Conservation (phyloP, 768 basidiomycete genomes). For the Plicaturopsis crispa region DNA sequence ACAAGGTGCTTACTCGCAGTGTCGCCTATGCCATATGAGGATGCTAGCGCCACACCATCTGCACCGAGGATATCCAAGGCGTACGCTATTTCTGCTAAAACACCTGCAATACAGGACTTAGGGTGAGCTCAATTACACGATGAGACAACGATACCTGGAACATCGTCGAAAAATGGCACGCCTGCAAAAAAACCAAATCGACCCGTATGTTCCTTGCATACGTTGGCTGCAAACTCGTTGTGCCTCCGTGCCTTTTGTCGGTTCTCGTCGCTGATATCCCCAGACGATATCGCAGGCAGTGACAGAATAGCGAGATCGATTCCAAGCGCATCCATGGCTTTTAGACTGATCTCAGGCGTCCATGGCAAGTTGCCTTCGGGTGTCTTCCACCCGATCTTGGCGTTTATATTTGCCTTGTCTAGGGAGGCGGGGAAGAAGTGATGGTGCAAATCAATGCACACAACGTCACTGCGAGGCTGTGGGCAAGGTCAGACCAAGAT, state of each 20-base stretch:
- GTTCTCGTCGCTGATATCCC: conserved; percentile 30
- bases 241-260: conserved; percentile 32
- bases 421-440: conserved; percentile 58
- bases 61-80: conserved; percentile 55
- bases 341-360: conserved; percentile 49
- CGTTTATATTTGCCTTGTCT: conserved; percentile 37
- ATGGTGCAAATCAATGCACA: conserved; percentile 64
- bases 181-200: conserved; percentile 69
- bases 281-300: conserved; percentile 46
- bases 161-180: conserved; percentile 54
- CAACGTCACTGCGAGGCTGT: conserved; percentile 7
- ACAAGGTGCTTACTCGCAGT: conserved; percentile 38
- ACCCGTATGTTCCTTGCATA: conserved; percentile 40
- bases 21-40: conserved; percentile 53
- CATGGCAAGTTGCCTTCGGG: conserved; percentile 62
- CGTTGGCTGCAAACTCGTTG: conserved; percentile 39
- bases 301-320: conserved; percentile 62
- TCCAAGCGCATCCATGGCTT: conserved; percentile 51
- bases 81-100: conserved; percentile 51
- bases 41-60: conserved; percentile 58
- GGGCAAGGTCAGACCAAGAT: background rate
- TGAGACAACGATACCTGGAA: no score
- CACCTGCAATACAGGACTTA: conserved; percentile 42
- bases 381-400: conserved; percentile 50
- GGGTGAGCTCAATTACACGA: background rate